Evolutionary conservation across 1,284 basidiomycete genomes (phyloP), one percentile per base, ranked within the genome.

Genomic region (Puccinia triticina): DNA sequence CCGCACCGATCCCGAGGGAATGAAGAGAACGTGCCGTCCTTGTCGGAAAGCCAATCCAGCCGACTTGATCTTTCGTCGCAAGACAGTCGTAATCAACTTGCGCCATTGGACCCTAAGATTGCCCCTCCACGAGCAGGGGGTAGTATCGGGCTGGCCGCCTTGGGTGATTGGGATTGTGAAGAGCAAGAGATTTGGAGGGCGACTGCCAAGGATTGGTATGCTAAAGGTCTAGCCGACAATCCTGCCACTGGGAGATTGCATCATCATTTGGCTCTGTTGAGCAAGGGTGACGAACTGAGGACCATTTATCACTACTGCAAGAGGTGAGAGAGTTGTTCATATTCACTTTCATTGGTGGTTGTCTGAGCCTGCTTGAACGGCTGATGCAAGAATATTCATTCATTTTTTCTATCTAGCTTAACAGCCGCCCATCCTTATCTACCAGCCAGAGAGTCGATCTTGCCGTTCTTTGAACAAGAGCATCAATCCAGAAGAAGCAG

Each of bases 221-320:
- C 91, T 23, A 90, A 91, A 77, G 96, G 95, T 0, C 89, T 98
- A 34, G 91, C 92, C 5, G 94, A 95, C 85, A 93, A 92, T 78
- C 97, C 97, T 1, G 94, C 94, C 37, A 92, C 92, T 21, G 96
- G 96, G 8, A 92, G 95, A 84, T 88, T 98, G 72, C 96, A 99
- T 87, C 94, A 98, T 86, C 94, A 98, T 86, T 88, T 99, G n/a
- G 97, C 95, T 0, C 88, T 97, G 82, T 89, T 99, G 72, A 93
- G 92, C 85, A 92, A 93, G 82, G 90, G 90, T 0, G 94, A 96
- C 85, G 95, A 97, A 84, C 87, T 96, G n/a, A 89, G 92, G 11
- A 92, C 92, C 0, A 89, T 98, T 14, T 96, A 99, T 87, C 96
- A 98, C 87, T 96, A 96, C 84, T 90, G 92, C n/a, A 98, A 98